These are phyloP conservation scores for Hypoxylon sp. DNA, from an alignment of 2,329 filamentous ascomycete species.

Conservation along the genomic window DNA sequence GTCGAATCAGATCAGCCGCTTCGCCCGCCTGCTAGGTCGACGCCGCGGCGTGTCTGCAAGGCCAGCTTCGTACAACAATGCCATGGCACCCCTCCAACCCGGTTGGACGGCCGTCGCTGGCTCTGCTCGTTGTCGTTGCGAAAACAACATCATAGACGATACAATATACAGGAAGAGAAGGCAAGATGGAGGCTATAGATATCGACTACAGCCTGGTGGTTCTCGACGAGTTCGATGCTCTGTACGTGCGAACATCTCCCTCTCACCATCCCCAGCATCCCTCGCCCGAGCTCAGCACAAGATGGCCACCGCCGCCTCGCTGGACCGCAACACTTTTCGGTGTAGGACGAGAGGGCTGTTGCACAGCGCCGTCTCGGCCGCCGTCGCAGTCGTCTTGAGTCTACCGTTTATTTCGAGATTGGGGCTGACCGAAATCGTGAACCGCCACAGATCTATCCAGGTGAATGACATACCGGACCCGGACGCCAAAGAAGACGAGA, in stretches of 20 bases:
- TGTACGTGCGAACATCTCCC: slow-evolving; percentile 53
- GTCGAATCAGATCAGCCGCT: slow-evolving; percentile 25
- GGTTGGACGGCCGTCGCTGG: slow-evolving; percentile 27
- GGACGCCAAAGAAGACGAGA: slow-evolving; percentile 32
- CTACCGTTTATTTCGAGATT: slow-evolving; percentile 24
- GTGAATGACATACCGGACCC: slow-evolving; percentile 46
- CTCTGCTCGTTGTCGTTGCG: slow-evolving; percentile 28
- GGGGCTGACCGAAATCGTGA: slow-evolving; percentile 10
- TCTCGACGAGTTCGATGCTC: slow-evolving; percentile 63
- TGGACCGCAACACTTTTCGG: slow-evolving; percentile 21
- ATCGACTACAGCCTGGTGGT: slow-evolving; percentile 53
- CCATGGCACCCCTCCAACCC: slow-evolving; percentile 14
- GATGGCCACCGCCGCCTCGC: slow-evolving; percentile 8
- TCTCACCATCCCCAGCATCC: background rate
- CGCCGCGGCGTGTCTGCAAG: slow-evolving; percentile 9
- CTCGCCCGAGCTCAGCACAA: background rate
- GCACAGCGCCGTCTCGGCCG: slow-evolving; percentile 27
- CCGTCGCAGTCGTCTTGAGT: slow-evolving; percentile 23
- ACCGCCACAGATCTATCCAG: slow-evolving; percentile 49
- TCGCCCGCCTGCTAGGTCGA: slow-evolving; percentile 2
- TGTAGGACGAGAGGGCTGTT: slow-evolving; percentile 23
- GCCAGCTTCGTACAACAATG: slow-evolving; percentile 24
- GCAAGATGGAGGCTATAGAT: slow-evolving; percentile 41
- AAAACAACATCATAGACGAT: slow-evolving; percentile 11
- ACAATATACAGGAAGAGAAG: slow-evolving; percentile 1